Base-by-base conservation (phyloP, 305 asterid genomes). In the Fraxinus ornus region DNA sequence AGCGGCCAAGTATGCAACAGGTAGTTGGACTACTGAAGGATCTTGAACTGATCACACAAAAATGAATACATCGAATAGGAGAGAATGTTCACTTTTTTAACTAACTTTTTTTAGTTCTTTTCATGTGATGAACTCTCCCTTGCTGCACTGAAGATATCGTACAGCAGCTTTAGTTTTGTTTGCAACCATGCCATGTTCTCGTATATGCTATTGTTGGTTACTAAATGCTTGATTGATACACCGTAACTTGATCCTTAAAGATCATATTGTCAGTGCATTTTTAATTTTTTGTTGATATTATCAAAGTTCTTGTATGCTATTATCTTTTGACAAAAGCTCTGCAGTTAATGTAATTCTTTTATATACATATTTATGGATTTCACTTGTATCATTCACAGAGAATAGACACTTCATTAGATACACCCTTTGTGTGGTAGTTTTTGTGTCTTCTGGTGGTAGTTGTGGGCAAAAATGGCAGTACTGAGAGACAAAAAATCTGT, bases 21-120 rank as follows among this genome's bases (percentile, higher is more conserved):
- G 97, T 95, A 0, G 99, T 94, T 79, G 99, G 99, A 75, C 91
- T 95, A 37, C 98, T 95, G 13, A 95, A 95, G 90, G 99, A 95
- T 87, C 91, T 95, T 84, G 95, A 93, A 85, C 91, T 85, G 68
- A 85, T 81, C 78, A 9, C 86, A 55, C 77, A 76, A 82, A 24
- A 82, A 77, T 81, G 83, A 89, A 76, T 78, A 71, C n/a, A 44
- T 82, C 74, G 76, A 83, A 37, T 72, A 32, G 64, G 79, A 66
- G 76, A 75, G 19, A 73, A 68, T 77, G 22, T 26, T 79, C 49
- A 68, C 71, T 24, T 15, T 60, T 71, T 47, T 32, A 13, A 72
- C 79, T 6, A 76, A 49, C 44, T 19, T 77, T 28, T 70, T 21
- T 57, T 49, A 26, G 75, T 60, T 68, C 19, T 47, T 79, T 83